phyloP scores from a whole-genome alignment of 768 basidiomycete species.

The Floccularia luteovirens region DNA sequence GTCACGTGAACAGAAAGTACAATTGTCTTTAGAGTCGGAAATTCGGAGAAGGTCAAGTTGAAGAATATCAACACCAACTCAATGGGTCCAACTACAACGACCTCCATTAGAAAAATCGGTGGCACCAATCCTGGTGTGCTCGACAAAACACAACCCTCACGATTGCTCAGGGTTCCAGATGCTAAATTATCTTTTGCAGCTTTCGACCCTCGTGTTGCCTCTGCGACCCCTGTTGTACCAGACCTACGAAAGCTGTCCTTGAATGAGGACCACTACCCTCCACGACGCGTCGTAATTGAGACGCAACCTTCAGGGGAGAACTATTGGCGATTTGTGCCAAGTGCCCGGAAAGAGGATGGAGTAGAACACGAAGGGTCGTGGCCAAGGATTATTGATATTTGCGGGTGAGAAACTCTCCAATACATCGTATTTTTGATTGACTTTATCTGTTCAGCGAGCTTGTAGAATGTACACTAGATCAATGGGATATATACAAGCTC shows the following conservation, averaged over 20 bases:
- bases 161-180: constrained; percentile 52
- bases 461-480: constrained; percentile 56
- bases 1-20: constrained; percentile 13
- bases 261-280: constrained; percentile 39
- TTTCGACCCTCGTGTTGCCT: constrained; percentile 65
- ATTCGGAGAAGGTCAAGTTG: too few species aligned
- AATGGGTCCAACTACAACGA: not conserved
- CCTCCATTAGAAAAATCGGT: constrained; percentile 16
- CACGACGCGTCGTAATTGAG: constrained; percentile 73
- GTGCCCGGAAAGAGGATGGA: constrained; percentile 49
- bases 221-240: constrained; percentile 26
- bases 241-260: constrained; percentile 32
- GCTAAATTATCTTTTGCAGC: constrained; percentile 64
- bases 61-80: constrained; percentile 1
- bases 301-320: constrained; percentile 44
- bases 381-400: constrained; percentile 60
- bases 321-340: constrained; percentile 75
- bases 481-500: constrained; percentile 84
- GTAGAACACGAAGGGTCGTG: constrained; percentile 61
- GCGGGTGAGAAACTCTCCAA: constrained; percentile 44
- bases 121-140: constrained; percentile 57
- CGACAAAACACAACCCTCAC: constrained; percentile 52
- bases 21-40: too few species aligned
- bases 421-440: not conserved
- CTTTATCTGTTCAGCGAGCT: constrained; percentile 26